A percentile compares a stretch with the other conserved stretches of the same genome.
Conservation (phyloP, 352 stramenopile species). For the Saprolegnia diclina region DNA sequence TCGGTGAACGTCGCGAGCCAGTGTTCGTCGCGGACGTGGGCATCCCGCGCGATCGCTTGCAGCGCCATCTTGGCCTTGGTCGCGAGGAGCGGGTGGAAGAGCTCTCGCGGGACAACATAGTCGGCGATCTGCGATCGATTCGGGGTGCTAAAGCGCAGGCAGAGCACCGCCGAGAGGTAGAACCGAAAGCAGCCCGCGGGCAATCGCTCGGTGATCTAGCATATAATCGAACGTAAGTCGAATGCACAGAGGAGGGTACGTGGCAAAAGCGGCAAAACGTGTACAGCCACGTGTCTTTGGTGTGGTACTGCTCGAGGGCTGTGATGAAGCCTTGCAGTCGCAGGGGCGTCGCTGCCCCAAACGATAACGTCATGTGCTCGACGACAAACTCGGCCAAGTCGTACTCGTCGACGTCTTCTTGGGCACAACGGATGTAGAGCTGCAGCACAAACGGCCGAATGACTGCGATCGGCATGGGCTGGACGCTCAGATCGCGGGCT, state of each 20-base stretch:
- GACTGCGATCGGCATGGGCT: conserved; percentile 8
- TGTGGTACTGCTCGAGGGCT: conserved; percentile 19
- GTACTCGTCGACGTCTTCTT: conserved; percentile 1
- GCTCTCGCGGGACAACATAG: background rate
- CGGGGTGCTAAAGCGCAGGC: conserved; percentile 12
- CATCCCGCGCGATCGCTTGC: conserved; percentile 8
- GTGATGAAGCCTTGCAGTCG: conserved; percentile 23
- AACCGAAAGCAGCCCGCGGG: conserved; percentile 18
- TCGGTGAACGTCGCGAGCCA: conserved; percentile 12
- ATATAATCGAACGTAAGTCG: too few species aligned
- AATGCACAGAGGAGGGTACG: too few species aligned
- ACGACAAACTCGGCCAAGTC: conserved; percentile 21
- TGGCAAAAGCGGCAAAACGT: conserved; percentile 22
- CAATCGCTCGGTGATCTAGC: conserved; percentile 11
- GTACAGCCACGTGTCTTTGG: conserved; percentile 20
- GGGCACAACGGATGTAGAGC: background rate
- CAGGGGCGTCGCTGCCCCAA: background rate
- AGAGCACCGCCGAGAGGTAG: conserved; percentile 17
- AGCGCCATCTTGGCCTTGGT: conserved; percentile 18
- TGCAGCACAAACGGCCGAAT: conserved; percentile 14
- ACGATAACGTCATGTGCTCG: conserved; percentile 2
- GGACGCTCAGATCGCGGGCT: background rate
- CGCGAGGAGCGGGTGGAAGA: conserved; percentile 19
- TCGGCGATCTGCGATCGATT: conserved; percentile 21
- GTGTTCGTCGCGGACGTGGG: conserved; percentile 10